Percentiles rank a stretch among this genome's conserved stretches.
Evolutionary conservation across 768 basidiomycete genomes (phyloP).

Genomic region (Pulveroboletus sp.): DNA sequence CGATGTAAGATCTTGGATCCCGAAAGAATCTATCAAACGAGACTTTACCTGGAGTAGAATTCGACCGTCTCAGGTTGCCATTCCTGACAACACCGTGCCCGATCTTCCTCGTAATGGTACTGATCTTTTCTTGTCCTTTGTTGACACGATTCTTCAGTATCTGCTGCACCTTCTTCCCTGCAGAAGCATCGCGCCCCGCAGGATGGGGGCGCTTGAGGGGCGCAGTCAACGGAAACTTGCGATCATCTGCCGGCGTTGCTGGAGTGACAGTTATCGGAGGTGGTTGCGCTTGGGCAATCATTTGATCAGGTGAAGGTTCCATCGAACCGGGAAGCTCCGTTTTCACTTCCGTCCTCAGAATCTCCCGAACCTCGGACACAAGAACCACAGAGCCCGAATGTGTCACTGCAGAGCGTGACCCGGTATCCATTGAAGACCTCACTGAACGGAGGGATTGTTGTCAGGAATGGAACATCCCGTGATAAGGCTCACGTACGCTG

Average conservation of each 20-base stretch:
- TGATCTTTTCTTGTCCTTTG: constrained; percentile 69
- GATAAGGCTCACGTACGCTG: constrained; percentile 20
- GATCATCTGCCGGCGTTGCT: constrained; percentile 49
- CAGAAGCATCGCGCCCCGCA: constrained; percentile 45
- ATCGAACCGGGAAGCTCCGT: neutral
- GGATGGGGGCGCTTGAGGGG: constrained; percentile 27
- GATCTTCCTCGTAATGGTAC: constrained; percentile 74
- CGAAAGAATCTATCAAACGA: neutral
- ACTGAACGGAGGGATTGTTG: constrained; percentile 10
- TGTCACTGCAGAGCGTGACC: constrained; percentile 26
- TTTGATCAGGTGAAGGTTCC: constrained; percentile 3
- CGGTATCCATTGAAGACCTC: constrained; percentile 31
- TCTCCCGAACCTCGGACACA: constrained; percentile 14
- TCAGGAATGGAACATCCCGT: neutral
- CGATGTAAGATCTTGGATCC: constrained; percentile 1
- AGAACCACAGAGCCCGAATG: constrained; percentile 13
- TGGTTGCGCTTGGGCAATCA: neutral
- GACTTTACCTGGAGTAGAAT: constrained; percentile 64
- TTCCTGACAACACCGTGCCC: constrained; percentile 65
- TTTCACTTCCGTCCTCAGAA: constrained; percentile 13
- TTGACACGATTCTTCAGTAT: constrained; percentile 74
- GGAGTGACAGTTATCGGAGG: constrained; percentile 59
- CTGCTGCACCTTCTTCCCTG: constrained; percentile 72
- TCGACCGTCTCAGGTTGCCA: constrained; percentile 55
- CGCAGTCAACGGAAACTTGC: constrained; percentile 15